Evolutionary conservation across 2,329 filamentous ascomycete genomes (phyloP).

Genomic region (Trichoderma sp.): DNA sequence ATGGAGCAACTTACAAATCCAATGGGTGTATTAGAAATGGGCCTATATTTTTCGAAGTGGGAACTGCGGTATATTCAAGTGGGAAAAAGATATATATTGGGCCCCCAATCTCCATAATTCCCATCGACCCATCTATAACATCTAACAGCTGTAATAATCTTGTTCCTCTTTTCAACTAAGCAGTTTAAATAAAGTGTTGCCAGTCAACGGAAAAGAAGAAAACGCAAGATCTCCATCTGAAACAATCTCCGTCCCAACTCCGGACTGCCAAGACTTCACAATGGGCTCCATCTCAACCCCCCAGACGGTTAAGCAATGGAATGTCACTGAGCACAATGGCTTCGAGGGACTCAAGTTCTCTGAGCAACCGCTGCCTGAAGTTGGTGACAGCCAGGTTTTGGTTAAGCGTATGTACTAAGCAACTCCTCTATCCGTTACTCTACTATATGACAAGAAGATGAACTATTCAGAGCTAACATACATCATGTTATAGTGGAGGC

Average conservation of each 20-base stretch:
- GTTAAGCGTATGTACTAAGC: slow-evolving; percentile 49
- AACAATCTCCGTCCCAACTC: neutral
- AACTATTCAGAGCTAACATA: neutral
- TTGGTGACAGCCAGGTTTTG: slow-evolving; percentile 69
- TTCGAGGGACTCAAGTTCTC: slow-evolving; percentile 60
- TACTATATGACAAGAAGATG: neutral
- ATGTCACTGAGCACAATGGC: slow-evolving; percentile 38
- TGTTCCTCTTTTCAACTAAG: neutral
- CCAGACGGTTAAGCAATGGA: slow-evolving; percentile 55
- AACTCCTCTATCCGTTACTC: neutral
- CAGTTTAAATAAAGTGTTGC: neutral
- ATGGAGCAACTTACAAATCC: slow-evolving; percentile 8
- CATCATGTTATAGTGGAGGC: slow-evolving; percentile 39
- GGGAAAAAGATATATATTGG: neutral
- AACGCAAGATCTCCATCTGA: too few species aligned
- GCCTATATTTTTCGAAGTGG: neutral
- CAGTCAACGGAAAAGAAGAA: neutral
- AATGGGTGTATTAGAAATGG: neutral
- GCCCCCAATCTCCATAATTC: neutral
- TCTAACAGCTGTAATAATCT: neutral
- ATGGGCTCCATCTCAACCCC: slow-evolving; percentile 5
- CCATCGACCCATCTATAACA: neutral
- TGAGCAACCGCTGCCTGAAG: slow-evolving; percentile 54
- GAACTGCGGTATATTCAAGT: neutral
- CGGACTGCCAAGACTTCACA: neutral